Base-by-base conservation (phyloP, 805 yeast species). In the Lachancea thermotolerans region DNA sequence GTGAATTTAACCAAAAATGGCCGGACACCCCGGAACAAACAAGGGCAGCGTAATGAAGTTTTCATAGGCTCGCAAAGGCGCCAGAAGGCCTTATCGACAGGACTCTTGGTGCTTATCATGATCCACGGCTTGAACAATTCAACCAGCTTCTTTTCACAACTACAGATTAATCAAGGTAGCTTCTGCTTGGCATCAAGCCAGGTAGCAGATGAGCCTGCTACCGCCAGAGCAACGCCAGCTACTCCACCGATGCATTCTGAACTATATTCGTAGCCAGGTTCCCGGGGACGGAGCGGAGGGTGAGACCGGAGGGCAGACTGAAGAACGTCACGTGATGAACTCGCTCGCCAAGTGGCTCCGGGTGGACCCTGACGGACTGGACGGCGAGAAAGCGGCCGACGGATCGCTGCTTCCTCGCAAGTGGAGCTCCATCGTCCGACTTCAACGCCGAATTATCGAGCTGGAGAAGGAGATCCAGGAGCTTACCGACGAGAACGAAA, bases 371-470 rank as follows among this genome's bases (percentile, higher is more conserved):
- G 50, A 48, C 10, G 47, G 25, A 9, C 18, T 4, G 21, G 41
- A 35, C 30, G 25, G 14, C 25, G 41, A 34, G 11, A 16, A 18
- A 12, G 28, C 44, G 5, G 38, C 28, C 3, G 45, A 41, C 17
- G 45, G 35, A 8, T 15, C 39, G 15, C 17, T 55, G 9, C 42
- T 57, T n/a, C 59, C 59, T 2, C 50, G 82, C 64, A 90, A 89
- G 66, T 90, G 97, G 97, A 73, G 82, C 0, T 81, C 95, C 0
- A 91, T 90, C 3, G 72, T 87, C 29, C 69, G 95, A 38, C 69
- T 91, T 28, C 96, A 91, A 64, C 76, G 80, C 50, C 75, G 78
- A 55, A 81, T 82, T 36, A 67, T 82, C 46, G 91, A 82, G 42
- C 64, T 88, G 37, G 95, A 90, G 56, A 65, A 72, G 15, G 82